Percentiles rank a stretch among this genome's conserved stretches.
phyloP scores from a whole-genome alignment of 345 rosid species.

The Turnera subulata region DNA sequence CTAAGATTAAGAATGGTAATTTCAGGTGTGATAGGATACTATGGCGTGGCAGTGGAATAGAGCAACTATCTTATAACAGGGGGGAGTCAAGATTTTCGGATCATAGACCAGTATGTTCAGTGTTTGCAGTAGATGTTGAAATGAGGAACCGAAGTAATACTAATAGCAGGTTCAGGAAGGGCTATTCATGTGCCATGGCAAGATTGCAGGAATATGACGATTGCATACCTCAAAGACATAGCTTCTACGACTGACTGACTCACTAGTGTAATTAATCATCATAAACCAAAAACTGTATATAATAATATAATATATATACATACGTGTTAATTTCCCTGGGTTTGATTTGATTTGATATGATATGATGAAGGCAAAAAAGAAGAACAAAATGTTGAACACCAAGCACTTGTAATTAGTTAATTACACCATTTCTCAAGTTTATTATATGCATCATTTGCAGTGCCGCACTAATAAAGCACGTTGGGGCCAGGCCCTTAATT shows the following conservation, averaged over 20 bases:
- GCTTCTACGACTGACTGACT: slow-evolving; percentile 58
- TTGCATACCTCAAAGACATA: slow-evolving; percentile 58
- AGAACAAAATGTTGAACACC: too few relatives aligned
- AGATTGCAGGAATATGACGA: slow-evolving; percentile 48
- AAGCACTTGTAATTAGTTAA: too few relatives aligned
- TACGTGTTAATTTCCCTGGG: too few relatives aligned
- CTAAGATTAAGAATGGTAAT: slow-evolving; percentile 3
- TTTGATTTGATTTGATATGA: too few relatives aligned
- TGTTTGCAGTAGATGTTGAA: slow-evolving; percentile 64
- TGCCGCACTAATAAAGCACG: too few relatives aligned
- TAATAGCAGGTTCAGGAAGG: slow-evolving; percentile 56
- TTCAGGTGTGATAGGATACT: slow-evolving; percentile 91
- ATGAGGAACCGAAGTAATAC: slow-evolving; percentile 34
- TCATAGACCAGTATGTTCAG: slow-evolving; percentile 87
- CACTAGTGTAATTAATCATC: slow-evolving; percentile 14
- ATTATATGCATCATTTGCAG: too few relatives aligned
- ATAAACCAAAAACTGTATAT: background rate
- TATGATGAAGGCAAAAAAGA: too few relatives aligned
- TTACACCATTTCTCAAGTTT: too few relatives aligned
- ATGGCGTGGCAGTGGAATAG: slow-evolving; percentile 79
- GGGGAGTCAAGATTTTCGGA: slow-evolving; percentile 92
- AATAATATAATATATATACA: too few relatives aligned
- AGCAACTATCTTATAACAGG: slow-evolving; percentile 65
- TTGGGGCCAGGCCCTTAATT: too few relatives aligned
- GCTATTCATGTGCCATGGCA: slow-evolving; percentile 51